Percentiles rank a stretch among this genome's conserved stretches.
Conservation (phyloP, 495 filamentous ascomycete genomes). For the Penicillium nucicola region DNA sequence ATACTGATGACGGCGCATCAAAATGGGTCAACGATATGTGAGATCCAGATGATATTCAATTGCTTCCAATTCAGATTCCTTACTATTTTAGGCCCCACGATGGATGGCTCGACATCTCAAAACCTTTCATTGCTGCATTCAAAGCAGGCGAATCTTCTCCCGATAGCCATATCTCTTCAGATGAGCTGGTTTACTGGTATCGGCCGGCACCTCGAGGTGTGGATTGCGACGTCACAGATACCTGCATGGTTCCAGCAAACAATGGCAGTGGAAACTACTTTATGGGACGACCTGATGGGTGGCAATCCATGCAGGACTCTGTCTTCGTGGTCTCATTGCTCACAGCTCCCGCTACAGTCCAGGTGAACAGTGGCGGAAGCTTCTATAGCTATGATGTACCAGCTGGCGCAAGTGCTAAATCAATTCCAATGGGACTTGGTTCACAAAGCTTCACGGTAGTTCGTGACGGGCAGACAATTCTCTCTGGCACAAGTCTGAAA, state of each 20-base stretch:
- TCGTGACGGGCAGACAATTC: conserved; percentile 37
- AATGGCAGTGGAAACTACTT: conserved; percentile 44
- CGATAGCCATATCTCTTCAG: conserved; percentile 30
- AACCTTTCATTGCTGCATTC: conserved; percentile 56
- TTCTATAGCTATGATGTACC: conserved; percentile 30
- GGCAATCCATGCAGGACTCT: conserved; percentile 43
- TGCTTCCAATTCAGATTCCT: background rate
- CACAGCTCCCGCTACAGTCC: conserved; percentile 39
- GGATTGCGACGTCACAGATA: conserved; percentile 30
- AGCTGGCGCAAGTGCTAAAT: conserved; percentile 45
- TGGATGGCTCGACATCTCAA: conserved; percentile 37
- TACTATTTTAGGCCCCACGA: conserved; percentile 29
- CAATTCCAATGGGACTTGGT: conserved; percentile 50
- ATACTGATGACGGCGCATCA: conserved; percentile 54
- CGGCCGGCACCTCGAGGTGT: conserved; percentile 38
- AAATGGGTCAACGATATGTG: conserved; percentile 57
- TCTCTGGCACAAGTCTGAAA: conserved; percentile 47
- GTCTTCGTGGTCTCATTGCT: conserved; percentile 56
- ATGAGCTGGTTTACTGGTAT: conserved; percentile 45
- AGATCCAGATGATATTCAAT: background rate
- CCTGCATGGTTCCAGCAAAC: conserved; percentile 33
- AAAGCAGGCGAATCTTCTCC: conserved; percentile 46
- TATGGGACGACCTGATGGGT: conserved; percentile 48
- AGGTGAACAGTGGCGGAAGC: conserved; percentile 45
- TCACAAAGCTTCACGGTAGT: conserved; percentile 47